These are phyloP conservation scores for Suillus brevipes DNA, from an alignment of 768 basidiomycete species.

Conservation along the genomic window DNA sequence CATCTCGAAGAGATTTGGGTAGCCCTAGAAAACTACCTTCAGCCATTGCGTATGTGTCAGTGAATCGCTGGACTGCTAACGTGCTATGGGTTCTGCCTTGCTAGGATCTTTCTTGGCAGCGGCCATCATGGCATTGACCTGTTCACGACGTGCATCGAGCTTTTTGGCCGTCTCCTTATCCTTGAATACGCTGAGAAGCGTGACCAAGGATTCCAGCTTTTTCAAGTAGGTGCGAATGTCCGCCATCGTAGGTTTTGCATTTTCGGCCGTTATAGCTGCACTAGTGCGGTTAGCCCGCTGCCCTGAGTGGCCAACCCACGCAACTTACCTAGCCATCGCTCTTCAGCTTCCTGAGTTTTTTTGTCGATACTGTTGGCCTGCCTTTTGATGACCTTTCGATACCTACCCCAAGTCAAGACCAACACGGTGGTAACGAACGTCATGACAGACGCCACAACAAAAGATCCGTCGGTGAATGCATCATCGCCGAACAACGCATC, in stretches of 20 bases:
- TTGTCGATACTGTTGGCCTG: not conserved
- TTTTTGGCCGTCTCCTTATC: no score
- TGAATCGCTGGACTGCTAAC: no score
- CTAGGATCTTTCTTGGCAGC: no score
- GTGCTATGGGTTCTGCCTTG: no score
- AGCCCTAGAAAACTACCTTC: not conserved
- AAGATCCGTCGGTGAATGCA: not conserved
- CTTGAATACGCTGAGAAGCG: no score
- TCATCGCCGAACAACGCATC: not conserved
- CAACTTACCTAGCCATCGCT: not conserved
- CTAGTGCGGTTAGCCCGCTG: not conserved
- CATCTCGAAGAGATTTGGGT: not conserved
- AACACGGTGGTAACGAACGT: not conserved
- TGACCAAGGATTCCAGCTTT: no score
- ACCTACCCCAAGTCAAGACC: not conserved
- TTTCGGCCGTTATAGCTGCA: not conserved
- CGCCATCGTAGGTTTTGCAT: not conserved
- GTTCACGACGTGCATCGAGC: no score
- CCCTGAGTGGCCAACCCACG: no score
- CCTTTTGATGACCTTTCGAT: not conserved
- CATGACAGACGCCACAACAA: not conserved
- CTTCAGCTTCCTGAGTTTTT: not conserved
- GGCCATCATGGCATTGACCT: no score
- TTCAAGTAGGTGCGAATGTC: no score
- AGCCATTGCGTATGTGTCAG: no score